Percentiles rank a stretch among this genome's conserved stretches.
Evolutionary conservation across 1,139 yeast genomes (phyloP).

Genomic region (Candida pseudoviswanathii): DNA sequence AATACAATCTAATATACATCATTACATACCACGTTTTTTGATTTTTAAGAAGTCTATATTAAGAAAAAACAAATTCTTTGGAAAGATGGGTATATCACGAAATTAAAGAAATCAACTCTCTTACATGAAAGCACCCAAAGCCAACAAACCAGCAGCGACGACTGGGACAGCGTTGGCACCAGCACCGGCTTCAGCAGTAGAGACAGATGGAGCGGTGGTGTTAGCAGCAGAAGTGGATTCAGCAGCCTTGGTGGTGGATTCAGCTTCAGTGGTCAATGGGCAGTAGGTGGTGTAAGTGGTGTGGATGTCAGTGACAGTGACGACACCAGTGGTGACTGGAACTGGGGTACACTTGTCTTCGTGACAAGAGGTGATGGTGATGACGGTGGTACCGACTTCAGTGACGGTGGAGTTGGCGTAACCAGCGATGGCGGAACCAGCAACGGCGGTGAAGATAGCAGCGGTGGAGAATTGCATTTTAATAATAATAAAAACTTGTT

Average conservation of each 20-base stretch:
- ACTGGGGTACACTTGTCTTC: constrained; percentile 33
- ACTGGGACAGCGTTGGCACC: constrained; percentile 20
- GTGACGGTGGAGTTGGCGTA: constrained; percentile 34
- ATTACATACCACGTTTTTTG: not conserved
- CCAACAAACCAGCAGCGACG: constrained; percentile 24
- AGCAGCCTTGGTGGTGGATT: constrained; percentile 8
- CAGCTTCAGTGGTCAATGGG: constrained; percentile 22
- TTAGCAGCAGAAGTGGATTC: constrained; percentile 26
- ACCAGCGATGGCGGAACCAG: constrained; percentile 10
- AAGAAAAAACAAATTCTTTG: constrained; percentile 7
- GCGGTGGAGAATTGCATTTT: constrained; percentile 35
- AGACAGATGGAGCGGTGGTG: constrained; percentile 25
- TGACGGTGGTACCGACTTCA: constrained; percentile 26
- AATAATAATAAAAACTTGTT: constrained; percentile 6
- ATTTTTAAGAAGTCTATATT: not conserved
- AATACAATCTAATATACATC: not conserved
- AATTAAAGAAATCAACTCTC: constrained; percentile 2
- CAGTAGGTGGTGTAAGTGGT: constrained; percentile 38
- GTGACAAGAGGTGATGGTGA: constrained; percentile 53
- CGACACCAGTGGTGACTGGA: constrained; percentile 37
- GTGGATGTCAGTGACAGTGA: constrained; percentile 27
- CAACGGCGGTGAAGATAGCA: constrained; percentile 19
- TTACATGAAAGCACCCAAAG: constrained; percentile 17
- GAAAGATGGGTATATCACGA: constrained; percentile 8
- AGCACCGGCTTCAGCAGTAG: constrained; percentile 18